Percentiles rank a stretch among this genome's conserved stretches.
These are phyloP conservation scores for Ilex asprella DNA, from an alignment of 257 asterid genomes.

Conservation along the genomic window DNA sequence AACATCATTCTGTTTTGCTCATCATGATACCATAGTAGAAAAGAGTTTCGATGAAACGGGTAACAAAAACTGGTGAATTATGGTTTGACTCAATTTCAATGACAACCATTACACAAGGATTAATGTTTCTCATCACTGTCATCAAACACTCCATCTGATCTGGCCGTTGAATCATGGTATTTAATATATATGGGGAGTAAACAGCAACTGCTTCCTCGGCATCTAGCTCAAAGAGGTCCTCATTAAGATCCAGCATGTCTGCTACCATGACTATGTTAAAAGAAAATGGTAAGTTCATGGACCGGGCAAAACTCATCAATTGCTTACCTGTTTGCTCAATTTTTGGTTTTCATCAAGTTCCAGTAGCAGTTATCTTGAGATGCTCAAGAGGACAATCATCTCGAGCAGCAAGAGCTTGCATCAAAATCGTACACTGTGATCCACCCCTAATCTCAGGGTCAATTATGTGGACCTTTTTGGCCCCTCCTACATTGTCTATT, in stretches of 20 bases:
- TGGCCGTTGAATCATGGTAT: slow-evolving; percentile 21
- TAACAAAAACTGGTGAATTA: slow-evolving; percentile 20
- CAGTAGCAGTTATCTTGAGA: slow-evolving; percentile 41
- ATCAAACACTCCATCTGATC: slow-evolving; percentile 16
- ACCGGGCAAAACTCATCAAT: slow-evolving; percentile 25
- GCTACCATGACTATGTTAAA: slow-evolving; percentile 15
- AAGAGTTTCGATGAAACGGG: slow-evolving; percentile 27
- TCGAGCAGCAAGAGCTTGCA: slow-evolving; percentile 28
- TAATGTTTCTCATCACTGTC: slow-evolving; percentile 10
- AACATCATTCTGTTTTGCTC: slow-evolving; percentile 12
- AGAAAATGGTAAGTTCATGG: slow-evolving; percentile 20
- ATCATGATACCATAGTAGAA: slow-evolving; percentile 19
- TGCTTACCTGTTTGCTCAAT: slow-evolving; percentile 28
- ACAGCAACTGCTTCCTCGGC: slow-evolving; percentile 29
- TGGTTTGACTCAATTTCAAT: slow-evolving; percentile 19
- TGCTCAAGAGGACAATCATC: slow-evolving; percentile 15
- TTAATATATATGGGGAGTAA: slow-evolving; percentile 17
- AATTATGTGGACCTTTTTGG: slow-evolving; percentile 31
- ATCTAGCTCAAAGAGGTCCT: slow-evolving; percentile 24
- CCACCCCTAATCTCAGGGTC: slow-evolving; percentile 29
- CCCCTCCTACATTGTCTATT: slow-evolving; percentile 27
- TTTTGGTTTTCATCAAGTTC: slow-evolving; percentile 12
- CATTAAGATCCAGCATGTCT: slow-evolving; percentile 23
- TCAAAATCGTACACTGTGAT: slow-evolving; percentile 30
- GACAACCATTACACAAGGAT: slow-evolving; percentile 17